Evolutionary conservation across 164 flowering plant species (phyloP).

Genomic region (Annona cherimola): DNA sequence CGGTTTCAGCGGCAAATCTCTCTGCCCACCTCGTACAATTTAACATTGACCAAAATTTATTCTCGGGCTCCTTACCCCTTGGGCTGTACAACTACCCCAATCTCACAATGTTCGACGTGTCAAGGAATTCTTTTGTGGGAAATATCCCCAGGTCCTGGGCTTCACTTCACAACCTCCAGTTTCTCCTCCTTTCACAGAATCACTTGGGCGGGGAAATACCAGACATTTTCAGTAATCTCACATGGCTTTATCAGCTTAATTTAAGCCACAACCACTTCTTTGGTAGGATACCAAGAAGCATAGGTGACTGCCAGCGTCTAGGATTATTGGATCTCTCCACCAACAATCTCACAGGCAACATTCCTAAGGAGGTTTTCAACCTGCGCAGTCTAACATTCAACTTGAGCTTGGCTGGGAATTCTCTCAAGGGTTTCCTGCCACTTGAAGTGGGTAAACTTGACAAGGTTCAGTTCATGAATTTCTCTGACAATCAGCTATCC

Average conservation of each 20-base stretch:
- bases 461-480: background rate
- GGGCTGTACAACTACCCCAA: background rate
- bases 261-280: conserved; percentile 6
- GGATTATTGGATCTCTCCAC: background rate
- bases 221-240: conserved; percentile 8
- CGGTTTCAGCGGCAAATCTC: background rate
- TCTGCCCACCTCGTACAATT: background rate
- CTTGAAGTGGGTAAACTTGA: background rate
- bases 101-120: background rate
- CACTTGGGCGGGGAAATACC: conserved; percentile 7
- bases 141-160: background rate
- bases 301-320: background rate
- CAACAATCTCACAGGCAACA: background rate
- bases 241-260: background rate
- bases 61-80: conserved; percentile 31
- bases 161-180: background rate
- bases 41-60: conserved; percentile 7
- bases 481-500: background rate
- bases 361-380: background rate
- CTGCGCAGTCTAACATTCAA: background rate
- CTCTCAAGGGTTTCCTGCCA: background rate
- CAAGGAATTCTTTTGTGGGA: background rate
- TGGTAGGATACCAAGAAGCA: conserved; percentile 13
- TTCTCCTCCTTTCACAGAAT: background rate
- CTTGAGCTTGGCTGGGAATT: background rate